Conservation (phyloP, 1,139 yeast genomes). For the Blastobotrys proliferans region DNA sequence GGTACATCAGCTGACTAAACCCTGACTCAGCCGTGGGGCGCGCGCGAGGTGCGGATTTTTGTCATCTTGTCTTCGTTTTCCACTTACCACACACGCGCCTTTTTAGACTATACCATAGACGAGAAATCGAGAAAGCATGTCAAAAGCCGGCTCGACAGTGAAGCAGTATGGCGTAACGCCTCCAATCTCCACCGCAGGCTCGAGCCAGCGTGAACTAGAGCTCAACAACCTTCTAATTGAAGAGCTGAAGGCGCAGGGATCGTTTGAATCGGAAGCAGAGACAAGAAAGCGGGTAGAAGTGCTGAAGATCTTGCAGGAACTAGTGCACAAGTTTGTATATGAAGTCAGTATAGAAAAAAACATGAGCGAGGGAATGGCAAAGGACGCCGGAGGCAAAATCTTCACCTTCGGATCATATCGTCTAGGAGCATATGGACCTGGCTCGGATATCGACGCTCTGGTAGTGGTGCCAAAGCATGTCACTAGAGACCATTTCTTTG, state of each 20-base stretch:
- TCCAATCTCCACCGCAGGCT: conserved; percentile 79
- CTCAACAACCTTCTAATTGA: conserved; percentile 72
- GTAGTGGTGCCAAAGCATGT: conserved; percentile 97
- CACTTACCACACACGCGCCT: no score
- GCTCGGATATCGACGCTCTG: conserved; percentile 93
- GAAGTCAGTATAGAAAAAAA: conserved; percentile 73
- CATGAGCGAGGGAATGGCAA: conserved; percentile 97
- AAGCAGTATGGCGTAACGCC: conserved; percentile 69
- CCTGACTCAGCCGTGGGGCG: no score
- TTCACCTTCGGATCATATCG: conserved; percentile 94
- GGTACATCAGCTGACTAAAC: no score
- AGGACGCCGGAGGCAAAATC: conserved; percentile 94
- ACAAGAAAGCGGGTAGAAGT: conserved; percentile 76
- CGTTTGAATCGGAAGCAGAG: conserved; percentile 82
- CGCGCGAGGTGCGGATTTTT: no score
- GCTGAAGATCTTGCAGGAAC: conserved; percentile 60
- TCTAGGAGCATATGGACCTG: conserved; percentile 95
- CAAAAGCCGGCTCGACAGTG: not conserved
- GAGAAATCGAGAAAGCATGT: no score
- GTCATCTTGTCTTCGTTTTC: no score
- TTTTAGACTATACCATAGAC: no score
- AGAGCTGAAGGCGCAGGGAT: conserved; percentile 78
- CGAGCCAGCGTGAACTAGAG: conserved; percentile 72
- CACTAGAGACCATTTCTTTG: conserved; percentile 82
- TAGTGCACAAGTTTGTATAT: conserved; percentile 78